Percentiles rank a stretch among this genome's conserved stretches.
Evolutionary conservation across 2,329 filamentous ascomycete species (phyloP).

Genomic region (Blastomyces silverae): DNA sequence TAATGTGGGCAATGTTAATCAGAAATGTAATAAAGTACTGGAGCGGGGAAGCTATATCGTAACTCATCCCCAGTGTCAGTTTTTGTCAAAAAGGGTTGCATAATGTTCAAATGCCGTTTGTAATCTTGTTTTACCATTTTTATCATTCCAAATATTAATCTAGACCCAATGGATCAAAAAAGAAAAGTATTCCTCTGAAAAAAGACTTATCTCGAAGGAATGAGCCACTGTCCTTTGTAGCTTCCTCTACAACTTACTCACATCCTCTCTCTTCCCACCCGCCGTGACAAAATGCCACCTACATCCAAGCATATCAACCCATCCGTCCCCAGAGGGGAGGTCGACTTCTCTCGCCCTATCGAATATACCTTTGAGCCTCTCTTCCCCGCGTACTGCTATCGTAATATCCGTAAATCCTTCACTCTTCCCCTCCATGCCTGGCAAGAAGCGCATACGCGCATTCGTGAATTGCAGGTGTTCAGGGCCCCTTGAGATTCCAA

Average conservation of each 20-base stretch:
- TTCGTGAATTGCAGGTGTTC: slow-evolving; percentile 31
- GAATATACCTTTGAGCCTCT: slow-evolving; percentile 30
- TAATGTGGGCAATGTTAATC: neutral
- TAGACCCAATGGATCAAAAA: neutral
- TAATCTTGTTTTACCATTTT: neutral
- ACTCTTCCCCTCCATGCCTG: slow-evolving; percentile 28
- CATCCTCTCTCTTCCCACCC: neutral
- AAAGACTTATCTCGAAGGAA: neutral
- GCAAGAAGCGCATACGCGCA: slow-evolving; percentile 33
- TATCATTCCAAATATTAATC: neutral
- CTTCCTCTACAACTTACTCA: slow-evolving; percentile 6
- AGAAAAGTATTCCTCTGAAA: neutral
- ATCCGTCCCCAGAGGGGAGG: slow-evolving; percentile 28
- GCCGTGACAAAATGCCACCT: slow-evolving; percentile 32
- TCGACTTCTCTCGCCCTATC: slow-evolving; percentile 29
- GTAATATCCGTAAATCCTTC: slow-evolving; percentile 38
- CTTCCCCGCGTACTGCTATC: slow-evolving; percentile 34
- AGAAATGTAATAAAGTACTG: neutral
- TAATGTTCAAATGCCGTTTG: neutral
- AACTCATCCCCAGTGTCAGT: neutral
- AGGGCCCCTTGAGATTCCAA: slow-evolving; percentile 27
- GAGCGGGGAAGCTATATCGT: neutral
- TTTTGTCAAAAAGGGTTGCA: neutral
- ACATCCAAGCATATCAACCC: slow-evolving; percentile 36
- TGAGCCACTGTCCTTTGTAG: neutral